Evolutionary conservation across 192 early-diverging fungal species (phyloP), one percentile per base, ranked within the genome.

Genomic region (Coemansia sp.): DNA sequence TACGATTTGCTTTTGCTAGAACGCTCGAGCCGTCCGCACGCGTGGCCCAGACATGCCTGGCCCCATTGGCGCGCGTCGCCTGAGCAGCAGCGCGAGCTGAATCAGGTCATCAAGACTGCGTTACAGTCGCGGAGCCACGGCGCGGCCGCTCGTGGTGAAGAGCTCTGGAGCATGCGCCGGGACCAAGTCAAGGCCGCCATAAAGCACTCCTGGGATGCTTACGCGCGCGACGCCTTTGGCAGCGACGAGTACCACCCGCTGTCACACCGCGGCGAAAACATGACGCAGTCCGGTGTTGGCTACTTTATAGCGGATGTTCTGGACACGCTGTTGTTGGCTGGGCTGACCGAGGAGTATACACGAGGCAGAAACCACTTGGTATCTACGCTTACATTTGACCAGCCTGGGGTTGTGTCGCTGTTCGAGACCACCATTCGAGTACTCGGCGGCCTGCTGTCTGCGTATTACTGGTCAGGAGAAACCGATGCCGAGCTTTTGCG

Each of bases 361-460:
- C 66, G 83, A 42, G 88, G 83, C 9, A 70, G 83, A 2, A 65
- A 77, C 23, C 92, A 88, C 85, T 70, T 97, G 9, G 69, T 51
- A 2, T 77, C 69, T 10, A 57, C 52, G 11, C 53, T 95, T 11
- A 65, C 77, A 27, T 91, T 91, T 70, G 75, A 88, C 59, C 73
- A 77, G 43, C 72, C 66, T 6, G 75, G 82, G 19, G 18, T 59
- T 6, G 85, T 90, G 34, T 86, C 85, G 53, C 49, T 91, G 53
- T 93, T 94, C 66, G 93, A 95, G 69, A 85, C 86, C 0, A 93
- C 90, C 0, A 93, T 93, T 55, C 79, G 91, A 30, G 82, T 91
- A 15, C 61, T 96, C 14, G 93, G 92, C 42, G 92, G 91, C 2
- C 65, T 94, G 7, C 66, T 96, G 21, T 80, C 85, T 29, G 86